Base-by-base conservation (phyloP, 305 asterid species). In the Plantago coronopus region DNA sequence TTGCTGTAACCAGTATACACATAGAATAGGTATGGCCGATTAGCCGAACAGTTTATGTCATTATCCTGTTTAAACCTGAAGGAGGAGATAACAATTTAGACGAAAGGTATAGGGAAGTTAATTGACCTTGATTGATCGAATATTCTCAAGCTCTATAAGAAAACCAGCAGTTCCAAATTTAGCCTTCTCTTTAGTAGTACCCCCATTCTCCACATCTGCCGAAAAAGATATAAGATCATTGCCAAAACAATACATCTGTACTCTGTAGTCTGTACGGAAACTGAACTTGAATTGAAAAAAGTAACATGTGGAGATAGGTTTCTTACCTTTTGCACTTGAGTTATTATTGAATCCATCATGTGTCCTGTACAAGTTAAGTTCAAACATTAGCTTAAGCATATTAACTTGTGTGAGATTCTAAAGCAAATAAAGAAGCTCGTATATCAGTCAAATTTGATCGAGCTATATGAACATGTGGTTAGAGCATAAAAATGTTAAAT, bases 91-190 rank as follows among this genome's bases (percentile, higher is more conserved):
- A 1, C 7, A 7, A 2, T 34, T n/a, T 8, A 34, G 40, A 34
- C 7, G 40, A 34, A 34, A 9, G 40, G 7, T 34, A 20, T 62
- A 12, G 7, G 12, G 0, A 9, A 12, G 44, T 23, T 59, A 15
- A 3, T 55, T 45, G 20, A 83, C 91, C 91, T 84, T 84, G 38
- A 84, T 84, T 47, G 91, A 71, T 27, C 91, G 67, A 50, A 61
- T 84, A 48, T 72, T 79, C 68, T 84, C 91, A 5, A 81, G 85
- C 60, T 84, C 84, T 40, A 84, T 63, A 49, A 84, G 85, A 66
- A 75, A 79, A 77, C 61, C 38, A 10, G 82, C 88, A 1, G 91
- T 79, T 37, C 91, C 91, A 17, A 79, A 73, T 62, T 75, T 77
- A 4, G 84, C 77, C 71, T 84, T 77, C 43, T 68, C 82, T 37